Percentiles rank a stretch among this genome's conserved stretches.
Evolutionary conservation across 2,329 filamentous ascomycete genomes (phyloP).

Genomic region (Cladophialophora chaetospira): DNA sequence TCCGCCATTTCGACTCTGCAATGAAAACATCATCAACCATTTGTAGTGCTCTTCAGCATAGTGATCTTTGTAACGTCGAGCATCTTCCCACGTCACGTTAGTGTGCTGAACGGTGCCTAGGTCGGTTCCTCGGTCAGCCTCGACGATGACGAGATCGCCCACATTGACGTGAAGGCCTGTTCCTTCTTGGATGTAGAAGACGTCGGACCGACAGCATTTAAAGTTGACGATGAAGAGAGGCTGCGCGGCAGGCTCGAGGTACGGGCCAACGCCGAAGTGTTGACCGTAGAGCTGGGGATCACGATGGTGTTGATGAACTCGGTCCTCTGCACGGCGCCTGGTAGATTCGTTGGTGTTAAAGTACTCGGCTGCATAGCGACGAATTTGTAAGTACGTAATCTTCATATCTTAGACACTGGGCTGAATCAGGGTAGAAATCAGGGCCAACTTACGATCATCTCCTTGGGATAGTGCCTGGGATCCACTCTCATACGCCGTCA

Average conservation of each 20-base stretch:
- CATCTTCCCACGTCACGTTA: conserved; percentile 83
- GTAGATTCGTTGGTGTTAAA: conserved; percentile 41
- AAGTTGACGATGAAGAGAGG: conserved; percentile 88
- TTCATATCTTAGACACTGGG: conserved; percentile 38
- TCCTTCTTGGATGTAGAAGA: conserved; percentile 96
- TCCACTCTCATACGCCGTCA: conserved; percentile 41
- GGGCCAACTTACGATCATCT: conserved; percentile 48
- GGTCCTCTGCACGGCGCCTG: conserved; percentile 42
- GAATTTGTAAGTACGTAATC: conserved; percentile 43
- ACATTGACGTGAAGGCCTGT: conserved; percentile 87
- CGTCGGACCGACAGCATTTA: conserved; percentile 92
- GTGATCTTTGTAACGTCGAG: conserved; percentile 85
- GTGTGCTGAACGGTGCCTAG: conserved; percentile 88
- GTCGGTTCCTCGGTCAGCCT: conserved; percentile 94
- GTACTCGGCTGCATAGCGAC: conserved; percentile 47
- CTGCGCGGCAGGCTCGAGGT: conserved; percentile 57
- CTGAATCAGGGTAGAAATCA: conserved; percentile 21
- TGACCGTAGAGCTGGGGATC: conserved; percentile 27
- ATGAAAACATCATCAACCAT: conserved; percentile 98
- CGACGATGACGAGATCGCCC: conserved; percentile 94
- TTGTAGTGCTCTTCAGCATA: conserved; percentile 95
- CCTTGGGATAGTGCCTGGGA: conserved; percentile 41
- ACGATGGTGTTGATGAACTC: conserved; percentile 37
- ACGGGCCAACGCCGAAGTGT: conserved; percentile 31
- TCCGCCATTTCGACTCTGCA: conserved; percentile 60